Percentiles rank a stretch among this genome's conserved stretches.
Evolutionary conservation across 257 asterid species (phyloP).

Genomic region (Solanum phureja): DNA sequence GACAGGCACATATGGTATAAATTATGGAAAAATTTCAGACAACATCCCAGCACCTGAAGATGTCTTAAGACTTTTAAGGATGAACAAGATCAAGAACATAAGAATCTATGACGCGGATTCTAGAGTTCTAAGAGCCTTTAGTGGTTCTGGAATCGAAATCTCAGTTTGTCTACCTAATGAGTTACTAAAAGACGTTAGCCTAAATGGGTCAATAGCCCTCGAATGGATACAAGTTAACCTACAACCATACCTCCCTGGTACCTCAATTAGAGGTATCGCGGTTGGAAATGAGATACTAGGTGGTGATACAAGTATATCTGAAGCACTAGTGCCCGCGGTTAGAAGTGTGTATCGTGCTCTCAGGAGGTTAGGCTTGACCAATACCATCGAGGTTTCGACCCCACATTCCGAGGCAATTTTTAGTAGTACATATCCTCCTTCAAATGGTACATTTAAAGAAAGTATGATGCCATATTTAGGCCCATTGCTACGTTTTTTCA

Average conservation of each 20-base stretch:
- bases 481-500: constrained; percentile 54
- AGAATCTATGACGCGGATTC: constrained; percentile 62
- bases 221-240: constrained; percentile 59
- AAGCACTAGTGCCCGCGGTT: constrained; percentile 66
- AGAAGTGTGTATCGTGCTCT: constrained; percentile 62
- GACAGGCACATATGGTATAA: constrained; percentile 69
- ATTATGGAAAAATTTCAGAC: constrained; percentile 65
- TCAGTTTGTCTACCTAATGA: constrained; percentile 54
- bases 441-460: constrained; percentile 69
- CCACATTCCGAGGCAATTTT: constrained; percentile 77
- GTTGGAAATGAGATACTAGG: constrained; percentile 80
- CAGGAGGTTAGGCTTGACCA: constrained; percentile 12
- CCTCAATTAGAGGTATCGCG: constrained; percentile 57
- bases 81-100: constrained; percentile 50
- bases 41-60: constrained; percentile 64
- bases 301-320: constrained; percentile 33
- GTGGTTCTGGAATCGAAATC: constrained; percentile 49
- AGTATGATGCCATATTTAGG: constrained; percentile 56
- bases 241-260: constrained; percentile 47
- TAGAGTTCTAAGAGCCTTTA: constrained; percentile 35
- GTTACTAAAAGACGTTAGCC: constrained; percentile 31
- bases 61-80: constrained; percentile 53
- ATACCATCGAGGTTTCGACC: constrained; percentile 56
- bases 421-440: constrained; percentile 55
- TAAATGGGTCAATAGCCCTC: constrained; percentile 33